Percentiles rank a stretch among this genome's conserved stretches.
Evolutionary conservation across 2,329 filamentous ascomycete species (phyloP).

Genomic region (Beauveria sp.): DNA sequence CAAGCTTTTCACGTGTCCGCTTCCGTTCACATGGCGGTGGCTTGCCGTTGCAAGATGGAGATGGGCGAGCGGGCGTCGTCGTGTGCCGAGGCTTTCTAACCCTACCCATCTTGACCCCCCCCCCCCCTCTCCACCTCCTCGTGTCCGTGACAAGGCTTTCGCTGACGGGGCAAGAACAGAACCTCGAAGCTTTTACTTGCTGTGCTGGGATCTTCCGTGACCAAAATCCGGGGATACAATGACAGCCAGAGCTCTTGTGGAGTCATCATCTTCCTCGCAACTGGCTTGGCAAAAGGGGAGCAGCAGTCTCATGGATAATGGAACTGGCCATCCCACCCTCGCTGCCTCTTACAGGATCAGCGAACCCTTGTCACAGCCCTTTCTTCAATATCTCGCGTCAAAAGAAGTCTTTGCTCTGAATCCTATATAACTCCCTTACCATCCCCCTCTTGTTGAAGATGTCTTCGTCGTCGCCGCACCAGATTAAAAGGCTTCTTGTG

Average conservation of each 20-base stretch:
- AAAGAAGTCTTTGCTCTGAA: background rate
- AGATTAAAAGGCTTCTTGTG: too few relatives aligned
- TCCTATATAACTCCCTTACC: background rate
- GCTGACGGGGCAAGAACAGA: background rate
- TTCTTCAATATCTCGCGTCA: too few relatives aligned
- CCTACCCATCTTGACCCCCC: slow-evolving; percentile 2
- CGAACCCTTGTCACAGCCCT: background rate
- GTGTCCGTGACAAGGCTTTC: background rate
- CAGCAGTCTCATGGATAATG: too few relatives aligned
- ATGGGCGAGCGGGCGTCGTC: background rate
- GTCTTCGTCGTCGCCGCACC: background rate
- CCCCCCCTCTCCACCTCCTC: background rate
- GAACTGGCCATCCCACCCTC: too few relatives aligned
- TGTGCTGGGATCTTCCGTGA: too few relatives aligned
- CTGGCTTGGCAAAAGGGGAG: background rate
- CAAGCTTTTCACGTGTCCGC: too few relatives aligned
- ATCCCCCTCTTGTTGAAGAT: background rate
- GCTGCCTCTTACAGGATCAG: background rate
- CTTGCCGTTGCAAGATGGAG: background rate
- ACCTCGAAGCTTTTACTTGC: too few relatives aligned
- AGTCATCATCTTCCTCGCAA: background rate
- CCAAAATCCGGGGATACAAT: background rate
- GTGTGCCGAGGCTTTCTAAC: slow-evolving; percentile 4
- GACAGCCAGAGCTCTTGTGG: background rate
- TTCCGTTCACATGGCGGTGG: slow-evolving; percentile 6